Conservation (phyloP, 2,329 filamentous ascomycete species). For the Chaetomiaceae sp. region DNA sequence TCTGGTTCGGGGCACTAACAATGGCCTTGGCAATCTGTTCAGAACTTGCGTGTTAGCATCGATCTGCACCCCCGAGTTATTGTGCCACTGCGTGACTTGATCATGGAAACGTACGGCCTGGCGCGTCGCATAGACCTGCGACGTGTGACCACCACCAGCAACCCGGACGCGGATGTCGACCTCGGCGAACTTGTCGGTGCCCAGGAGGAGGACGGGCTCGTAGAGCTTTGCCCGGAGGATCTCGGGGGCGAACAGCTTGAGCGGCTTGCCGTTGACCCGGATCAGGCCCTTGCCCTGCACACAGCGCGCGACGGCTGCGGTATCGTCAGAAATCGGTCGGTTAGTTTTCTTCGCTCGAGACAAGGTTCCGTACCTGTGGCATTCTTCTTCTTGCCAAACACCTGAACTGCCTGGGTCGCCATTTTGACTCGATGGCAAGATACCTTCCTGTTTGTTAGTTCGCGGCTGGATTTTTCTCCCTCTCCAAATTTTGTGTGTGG, state of each 20-base stretch:
- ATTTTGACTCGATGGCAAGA: slow-evolving; percentile 47
- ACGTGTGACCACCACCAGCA: slow-evolving; percentile 93
- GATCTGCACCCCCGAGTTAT: neutral
- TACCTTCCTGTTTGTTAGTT: slow-evolving; percentile 25
- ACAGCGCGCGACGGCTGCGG: slow-evolving; percentile 26
- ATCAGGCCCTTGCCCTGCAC: slow-evolving; percentile 61
- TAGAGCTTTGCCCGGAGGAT: slow-evolving; percentile 99
- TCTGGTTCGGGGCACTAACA: slow-evolving; percentile 40
- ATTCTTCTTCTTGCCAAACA: slow-evolving; percentile 98
- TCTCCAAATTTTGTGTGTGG: slow-evolving; percentile 26
- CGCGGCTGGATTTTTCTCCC: slow-evolving; percentile 22
- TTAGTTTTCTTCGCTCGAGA: slow-evolving; percentile 6
- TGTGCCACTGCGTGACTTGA: neutral
- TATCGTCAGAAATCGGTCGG: slow-evolving; percentile 13
- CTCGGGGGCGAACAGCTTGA: slow-evolving; percentile 90
- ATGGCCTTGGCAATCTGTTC: slow-evolving; percentile 81
- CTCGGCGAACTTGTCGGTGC: slow-evolving; percentile 67
- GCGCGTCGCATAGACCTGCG: slow-evolving; percentile 84
- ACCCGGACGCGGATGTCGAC: slow-evolving; percentile 98
- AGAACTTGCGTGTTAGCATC: slow-evolving; percentile 14
- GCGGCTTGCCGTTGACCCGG: slow-evolving; percentile 97
- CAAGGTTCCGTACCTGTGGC: slow-evolving; percentile 58
- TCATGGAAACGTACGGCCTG: slow-evolving; percentile 60
- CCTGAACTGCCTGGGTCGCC: slow-evolving; percentile 81
- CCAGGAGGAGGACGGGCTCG: slow-evolving; percentile 95